phyloP scores from a whole-genome alignment of 371 early-diverging fungal species.

The Mortierella sp. region DNA sequence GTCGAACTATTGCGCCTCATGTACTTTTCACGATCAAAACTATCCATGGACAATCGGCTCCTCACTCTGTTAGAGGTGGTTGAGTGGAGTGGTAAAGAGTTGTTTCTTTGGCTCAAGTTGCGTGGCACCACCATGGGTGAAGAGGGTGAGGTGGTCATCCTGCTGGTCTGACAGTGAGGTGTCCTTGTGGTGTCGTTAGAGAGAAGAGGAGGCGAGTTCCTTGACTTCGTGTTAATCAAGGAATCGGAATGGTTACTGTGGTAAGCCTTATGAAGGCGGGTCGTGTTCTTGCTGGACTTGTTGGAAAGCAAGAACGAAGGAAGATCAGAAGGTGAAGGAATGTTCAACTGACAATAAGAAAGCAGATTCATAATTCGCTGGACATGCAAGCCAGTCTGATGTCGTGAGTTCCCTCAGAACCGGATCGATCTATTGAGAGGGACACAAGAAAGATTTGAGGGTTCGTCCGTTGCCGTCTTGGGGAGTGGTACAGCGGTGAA shows the following conservation, averaged over 20 bases:
- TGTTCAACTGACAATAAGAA: constrained; percentile 13
- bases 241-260: too few relatives aligned
- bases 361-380: constrained; percentile 30
- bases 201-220: background rate
- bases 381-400: too few relatives aligned
- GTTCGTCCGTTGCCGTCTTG: too few relatives aligned
- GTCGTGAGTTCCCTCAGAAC: too few relatives aligned
- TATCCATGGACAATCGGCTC: constrained; percentile 41
- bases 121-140: constrained; percentile 18
- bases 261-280: background rate
- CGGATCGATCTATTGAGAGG: too few relatives aligned
- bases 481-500: too few relatives aligned
- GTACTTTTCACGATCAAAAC: constrained; percentile 27
- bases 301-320: constrained; percentile 4
- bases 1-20: constrained; percentile 10
- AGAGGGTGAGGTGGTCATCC: constrained; percentile 6
- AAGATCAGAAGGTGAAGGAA: constrained; percentile 12
- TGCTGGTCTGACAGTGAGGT: too few relatives aligned
- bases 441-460: too few relatives aligned
- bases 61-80: constrained; percentile 6
- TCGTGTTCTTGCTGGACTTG: constrained; percentile 1
- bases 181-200: background rate
- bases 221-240: constrained; percentile 1
- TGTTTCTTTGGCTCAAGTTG: constrained; percentile 22
- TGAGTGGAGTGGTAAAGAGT: constrained; percentile 28